Evolutionary conservation across 768 basidiomycete genomes (phyloP).

Genomic region (Boletus coccyginus): DNA sequence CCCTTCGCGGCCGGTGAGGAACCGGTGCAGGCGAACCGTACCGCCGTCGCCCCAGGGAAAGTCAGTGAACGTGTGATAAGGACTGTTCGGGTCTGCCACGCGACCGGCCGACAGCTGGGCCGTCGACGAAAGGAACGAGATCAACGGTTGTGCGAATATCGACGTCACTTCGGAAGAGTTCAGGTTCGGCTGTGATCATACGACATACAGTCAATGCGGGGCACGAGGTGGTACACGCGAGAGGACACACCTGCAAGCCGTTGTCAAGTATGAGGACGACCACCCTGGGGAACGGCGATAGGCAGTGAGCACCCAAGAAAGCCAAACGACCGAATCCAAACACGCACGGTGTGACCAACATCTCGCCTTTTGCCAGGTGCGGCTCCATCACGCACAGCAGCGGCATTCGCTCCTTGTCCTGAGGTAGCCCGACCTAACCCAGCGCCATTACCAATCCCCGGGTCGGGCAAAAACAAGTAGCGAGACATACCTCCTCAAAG

Average conservation of each 20-base stretch:
- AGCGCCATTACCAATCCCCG: not conserved
- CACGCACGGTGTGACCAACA: constrained; percentile 83
- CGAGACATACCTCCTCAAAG: constrained; percentile 71
- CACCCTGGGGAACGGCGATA: constrained; percentile 46
- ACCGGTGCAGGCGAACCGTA: constrained; percentile 59
- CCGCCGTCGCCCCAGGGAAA: constrained; percentile 41
- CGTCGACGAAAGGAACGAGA: constrained; percentile 62
- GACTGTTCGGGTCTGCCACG: constrained; percentile 41
- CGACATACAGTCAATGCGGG: not conserved
- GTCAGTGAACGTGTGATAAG: constrained; percentile 68
- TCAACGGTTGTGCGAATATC: constrained; percentile 84
- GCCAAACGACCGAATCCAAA: not conserved
- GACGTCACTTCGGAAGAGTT: constrained; percentile 76
- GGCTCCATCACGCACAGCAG: constrained; percentile 78
- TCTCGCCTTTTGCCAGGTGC: constrained; percentile 65
- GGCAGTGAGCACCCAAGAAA: not conserved
- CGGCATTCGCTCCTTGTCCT: constrained; percentile 66
- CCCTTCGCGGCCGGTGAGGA: constrained; percentile 83
- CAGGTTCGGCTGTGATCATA: constrained; percentile 59
- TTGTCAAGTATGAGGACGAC: constrained; percentile 84
- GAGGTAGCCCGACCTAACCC: constrained; percentile 79
- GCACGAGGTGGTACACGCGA: not conserved
- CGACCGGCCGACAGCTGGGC: constrained; percentile 60
- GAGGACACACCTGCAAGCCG: constrained; percentile 54
- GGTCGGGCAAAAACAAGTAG: not conserved